Evolutionary conservation across 345 rosid species (phyloP).

Genomic region (Eucalyptus sp.): DNA sequence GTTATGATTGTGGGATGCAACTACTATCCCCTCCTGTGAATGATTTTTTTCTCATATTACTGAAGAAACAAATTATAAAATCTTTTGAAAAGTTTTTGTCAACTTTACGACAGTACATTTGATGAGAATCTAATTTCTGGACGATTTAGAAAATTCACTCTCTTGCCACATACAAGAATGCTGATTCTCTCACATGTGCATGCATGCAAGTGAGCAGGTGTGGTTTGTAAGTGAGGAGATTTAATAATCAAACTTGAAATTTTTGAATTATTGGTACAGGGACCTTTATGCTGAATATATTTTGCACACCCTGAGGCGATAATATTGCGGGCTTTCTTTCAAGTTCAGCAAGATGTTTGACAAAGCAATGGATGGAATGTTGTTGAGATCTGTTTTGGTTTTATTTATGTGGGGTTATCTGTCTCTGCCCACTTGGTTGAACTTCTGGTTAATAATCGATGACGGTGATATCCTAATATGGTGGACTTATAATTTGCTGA

Average conservation of each 20-base stretch:
- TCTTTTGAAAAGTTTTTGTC: neutral
- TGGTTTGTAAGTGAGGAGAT: neutral
- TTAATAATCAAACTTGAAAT: neutral
- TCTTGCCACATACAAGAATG: neutral
- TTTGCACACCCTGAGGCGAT: constrained; percentile 67
- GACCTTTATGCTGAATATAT: constrained; percentile 86
- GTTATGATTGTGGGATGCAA: neutral
- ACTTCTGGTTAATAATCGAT: neutral
- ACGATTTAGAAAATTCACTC: neutral
- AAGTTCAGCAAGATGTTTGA: neutral
- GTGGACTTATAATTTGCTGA: neutral
- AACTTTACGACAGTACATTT: neutral
- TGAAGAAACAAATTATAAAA: neutral
- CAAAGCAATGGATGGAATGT: neutral
- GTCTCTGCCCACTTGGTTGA: neutral
- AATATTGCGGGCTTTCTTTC: constrained; percentile 4
- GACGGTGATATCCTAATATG: neutral
- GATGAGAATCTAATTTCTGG: neutral
- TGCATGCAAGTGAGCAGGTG: neutral
- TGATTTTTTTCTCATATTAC: neutral
- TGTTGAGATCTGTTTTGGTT: neutral
- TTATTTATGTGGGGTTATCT: neutral
- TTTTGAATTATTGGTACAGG: constrained; percentile 30
- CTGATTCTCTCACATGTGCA: neutral
- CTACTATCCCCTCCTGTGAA: neutral